Evolutionary conservation across 1,284 basidiomycete species (phyloP), one percentile per base, ranked within the genome.

Genomic region (Cerioporus squamosus): DNA sequence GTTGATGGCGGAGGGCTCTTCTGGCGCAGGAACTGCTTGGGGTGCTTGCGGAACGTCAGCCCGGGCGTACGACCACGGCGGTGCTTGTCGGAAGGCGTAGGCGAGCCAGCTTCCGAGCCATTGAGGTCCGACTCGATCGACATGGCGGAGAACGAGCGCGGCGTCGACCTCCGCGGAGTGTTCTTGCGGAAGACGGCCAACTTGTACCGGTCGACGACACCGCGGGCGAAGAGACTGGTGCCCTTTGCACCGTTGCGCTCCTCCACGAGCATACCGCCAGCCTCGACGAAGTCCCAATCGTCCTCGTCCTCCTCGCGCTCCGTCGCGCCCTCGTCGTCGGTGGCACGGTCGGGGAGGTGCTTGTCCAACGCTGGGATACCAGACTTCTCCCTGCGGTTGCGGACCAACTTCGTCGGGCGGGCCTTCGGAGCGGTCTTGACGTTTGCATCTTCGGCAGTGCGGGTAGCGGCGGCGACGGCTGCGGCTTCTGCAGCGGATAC

Each of bases 231-330:
- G 47, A 93, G 77, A 70, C 87, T 93, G 33, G 84, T 85, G 6
- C 84, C 89, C 68, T 86, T 86, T 38, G 85, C 76, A 10, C 91
- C 91, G 64, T 94, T 93, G 56, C 84, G 80, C 60, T 94, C 91
- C 69, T 93, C 90, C 18, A 85, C 85, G 64, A 89, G 89, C 52
- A 51, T 7, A 15, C 76, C 85, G 58, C 70, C 72, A 1, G 84
- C 83, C 66, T 94, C 92, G 57, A 94, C 82, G 60, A 94, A 85
- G 80, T 94, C 93, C 93, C 92, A 94, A 60, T 94, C 92, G 51
- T 91, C 90, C 46, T 88, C 87, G 52, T 88, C 87, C 23, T 87
- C 85, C 43, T 90, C 87, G 44, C 83, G 79, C 65, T 83, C 81
- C 40, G 81, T 83, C 60, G 75, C 75, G 48, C 71, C 70, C 20